Evolutionary conservation across 2,329 filamentous ascomycete genomes (phyloP).

Genomic region (Aspergillus arachidicola): DNA sequence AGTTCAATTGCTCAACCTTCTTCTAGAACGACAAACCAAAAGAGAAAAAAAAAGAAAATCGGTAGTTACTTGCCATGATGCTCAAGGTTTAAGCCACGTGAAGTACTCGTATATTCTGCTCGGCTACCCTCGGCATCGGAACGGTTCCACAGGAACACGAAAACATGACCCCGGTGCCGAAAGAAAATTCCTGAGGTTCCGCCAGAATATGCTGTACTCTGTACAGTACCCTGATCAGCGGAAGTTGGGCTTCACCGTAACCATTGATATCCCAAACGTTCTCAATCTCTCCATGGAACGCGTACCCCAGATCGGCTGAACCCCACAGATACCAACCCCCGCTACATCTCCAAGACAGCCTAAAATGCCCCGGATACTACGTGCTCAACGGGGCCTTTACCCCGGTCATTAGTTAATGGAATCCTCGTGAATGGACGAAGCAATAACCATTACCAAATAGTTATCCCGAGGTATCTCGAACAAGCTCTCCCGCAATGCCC

Average conservation of each 20-base stretch:
- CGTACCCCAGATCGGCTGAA: neutral
- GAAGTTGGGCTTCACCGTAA: neutral
- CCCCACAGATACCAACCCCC: conserved; percentile 2
- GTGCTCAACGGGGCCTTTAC: neutral
- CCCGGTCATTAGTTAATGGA: neutral
- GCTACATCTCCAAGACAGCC: neutral
- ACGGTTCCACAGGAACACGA: neutral
- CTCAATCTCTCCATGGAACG: neutral
- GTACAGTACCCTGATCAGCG: neutral
- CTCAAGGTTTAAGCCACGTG: neutral
- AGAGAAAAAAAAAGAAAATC: neutral
- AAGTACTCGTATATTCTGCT: neutral
- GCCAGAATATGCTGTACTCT: neutral
- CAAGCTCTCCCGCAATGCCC: neutral
- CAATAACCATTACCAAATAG: neutral
- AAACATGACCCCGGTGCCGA: neutral
- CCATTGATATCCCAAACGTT: neutral
- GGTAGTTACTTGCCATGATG: neutral
- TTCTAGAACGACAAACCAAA: neutral
- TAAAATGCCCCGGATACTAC: neutral
- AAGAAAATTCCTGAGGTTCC: neutral
- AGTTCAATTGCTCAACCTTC: neutral
- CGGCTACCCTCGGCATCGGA: neutral
- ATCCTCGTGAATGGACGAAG: neutral
- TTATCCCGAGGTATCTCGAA: neutral